Conservation (phyloP, 306 rosid genomes). For the Benincasa hispida region DNA sequence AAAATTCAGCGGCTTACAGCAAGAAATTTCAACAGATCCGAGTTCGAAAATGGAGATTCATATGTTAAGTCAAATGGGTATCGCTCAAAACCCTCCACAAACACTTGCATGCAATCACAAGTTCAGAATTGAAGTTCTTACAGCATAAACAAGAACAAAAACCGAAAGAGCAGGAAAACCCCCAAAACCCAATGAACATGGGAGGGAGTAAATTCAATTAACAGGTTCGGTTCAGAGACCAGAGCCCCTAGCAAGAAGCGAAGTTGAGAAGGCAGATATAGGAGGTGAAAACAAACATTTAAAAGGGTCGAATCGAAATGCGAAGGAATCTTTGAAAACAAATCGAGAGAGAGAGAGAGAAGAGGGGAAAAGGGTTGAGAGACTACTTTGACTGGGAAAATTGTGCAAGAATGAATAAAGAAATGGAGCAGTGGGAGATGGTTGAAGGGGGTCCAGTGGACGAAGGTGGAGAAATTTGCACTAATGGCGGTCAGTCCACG, state of each 20-base stretch:
- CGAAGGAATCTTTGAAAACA: neutral
- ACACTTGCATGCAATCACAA: neutral
- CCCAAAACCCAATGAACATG: neutral
- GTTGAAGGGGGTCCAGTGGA: slow-evolving; percentile 5
- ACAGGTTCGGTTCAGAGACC: neutral
- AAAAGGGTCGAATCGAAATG: neutral
- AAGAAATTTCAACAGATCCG: slow-evolving; percentile 1
- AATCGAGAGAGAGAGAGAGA: neutral
- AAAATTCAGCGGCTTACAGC: neutral
- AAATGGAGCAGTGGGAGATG: slow-evolving; percentile 3
- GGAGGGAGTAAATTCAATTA: neutral
- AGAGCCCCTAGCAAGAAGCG: neutral
- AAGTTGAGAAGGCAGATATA: neutral
- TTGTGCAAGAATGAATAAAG: neutral
- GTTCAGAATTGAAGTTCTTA: neutral
- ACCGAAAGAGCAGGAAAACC: neutral
- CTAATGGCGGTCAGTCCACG: neutral
- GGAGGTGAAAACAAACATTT: neutral
- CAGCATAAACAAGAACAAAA: neutral
- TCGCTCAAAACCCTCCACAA: neutral
- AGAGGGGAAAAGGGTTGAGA: neutral
- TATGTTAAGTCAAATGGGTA: neutral
- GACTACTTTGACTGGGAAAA: slow-evolving; percentile 6
- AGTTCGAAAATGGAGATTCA: neutral
- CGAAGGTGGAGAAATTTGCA: neutral